Evolutionary conservation across 1,284 basidiomycete species (phyloP).

Genomic region (Xerocomus cyaneibrunnescens): DNA sequence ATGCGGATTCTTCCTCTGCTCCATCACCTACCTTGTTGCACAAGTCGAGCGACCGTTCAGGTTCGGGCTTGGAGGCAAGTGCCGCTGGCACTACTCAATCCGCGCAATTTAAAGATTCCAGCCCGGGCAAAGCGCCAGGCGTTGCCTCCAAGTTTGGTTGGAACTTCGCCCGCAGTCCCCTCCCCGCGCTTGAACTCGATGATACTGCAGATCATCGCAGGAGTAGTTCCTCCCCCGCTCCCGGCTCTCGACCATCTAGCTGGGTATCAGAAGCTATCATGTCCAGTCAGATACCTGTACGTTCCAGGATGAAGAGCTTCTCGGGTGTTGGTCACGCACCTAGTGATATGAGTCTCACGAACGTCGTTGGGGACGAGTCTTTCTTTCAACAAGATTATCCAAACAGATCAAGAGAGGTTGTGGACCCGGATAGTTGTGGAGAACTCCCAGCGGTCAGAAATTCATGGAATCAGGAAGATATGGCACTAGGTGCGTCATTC

Average conservation of each 20-base stretch:
- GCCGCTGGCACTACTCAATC: not conserved
- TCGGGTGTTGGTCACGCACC: conserved; percentile 13
- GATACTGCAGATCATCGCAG: conserved; percentile 30
- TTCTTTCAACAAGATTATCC: conserved; percentile 30
- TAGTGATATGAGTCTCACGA: conserved; percentile 33
- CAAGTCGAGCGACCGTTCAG: conserved; percentile 4
- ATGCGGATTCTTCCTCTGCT: not conserved
- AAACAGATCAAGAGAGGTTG: conserved; percentile 33
- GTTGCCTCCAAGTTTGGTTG: conserved; percentile 41
- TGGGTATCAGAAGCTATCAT: conserved; percentile 22
- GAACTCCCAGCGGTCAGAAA: conserved; percentile 26
- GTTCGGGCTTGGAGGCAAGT: conserved; percentile 1
- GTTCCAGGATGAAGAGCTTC: conserved; percentile 34
- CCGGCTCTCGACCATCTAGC: conserved; percentile 28
- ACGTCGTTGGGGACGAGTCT: conserved; percentile 23
- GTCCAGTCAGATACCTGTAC: conserved; percentile 48
- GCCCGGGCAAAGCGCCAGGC: conserved; percentile 20
- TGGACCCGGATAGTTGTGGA: conserved; percentile 28
- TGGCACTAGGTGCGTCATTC: conserved; percentile 36
- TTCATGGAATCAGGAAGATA: conserved; percentile 30
- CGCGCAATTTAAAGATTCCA: conserved; percentile 6
- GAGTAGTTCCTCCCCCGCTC: conserved; percentile 21
- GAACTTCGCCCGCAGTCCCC: conserved; percentile 39
- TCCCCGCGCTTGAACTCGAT: conserved; percentile 44
- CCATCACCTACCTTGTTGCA: conserved; percentile 1